Base-by-base conservation (phyloP, 2,329 filamentous ascomycete species). In the Colletotrichum lentis region DNA sequence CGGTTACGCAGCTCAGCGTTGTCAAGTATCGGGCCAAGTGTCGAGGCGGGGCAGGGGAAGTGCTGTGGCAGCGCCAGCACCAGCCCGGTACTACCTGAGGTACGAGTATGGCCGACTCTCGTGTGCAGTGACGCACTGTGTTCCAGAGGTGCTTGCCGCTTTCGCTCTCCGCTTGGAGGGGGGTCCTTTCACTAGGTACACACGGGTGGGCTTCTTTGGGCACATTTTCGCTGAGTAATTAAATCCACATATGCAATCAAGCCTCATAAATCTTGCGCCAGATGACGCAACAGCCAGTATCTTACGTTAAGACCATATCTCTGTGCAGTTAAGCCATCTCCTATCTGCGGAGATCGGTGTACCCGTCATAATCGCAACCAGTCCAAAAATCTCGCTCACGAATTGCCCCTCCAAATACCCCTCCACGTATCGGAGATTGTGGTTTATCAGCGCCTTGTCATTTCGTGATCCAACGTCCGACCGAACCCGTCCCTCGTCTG, bases 331-430 rank as follows among this genome's bases (percentile, higher is more conserved):
- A 61, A 16, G 24, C 61, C 47, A n/a, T 50, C 24, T 44, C 16
- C 22, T 14, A n/a, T 14, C 52, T 41, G 31, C 54, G 49, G 18
- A 62, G 50, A 66, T 50, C 58, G n/a, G 3, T 49, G 20, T 55
- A 64, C 27, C 54, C 62, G 16, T 37, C 16, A 53, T 2, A 31
- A 35, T 55, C 55, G 61, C 39, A 46, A 20, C 18, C 43, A 59
- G 27, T 43, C 56, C 55, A 54, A 66, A 69, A 69, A 67, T 58
- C 65, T 69, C 63, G 22, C 64, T 64, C 68, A 49, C 54, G 31
- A 69, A 64, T 64, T 70, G 61, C 64, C 59, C 68, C 65, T 69
- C 69, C 69, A 64, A 53, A 57, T 49, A 62, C 60, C 66, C 59
- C 61, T 62, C 61, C 56, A 64, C 57, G 69, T 62, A 69, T 69